Conservation (phyloP, 1,284 basidiomycete species). For the Prillingera fragicola region DNA sequence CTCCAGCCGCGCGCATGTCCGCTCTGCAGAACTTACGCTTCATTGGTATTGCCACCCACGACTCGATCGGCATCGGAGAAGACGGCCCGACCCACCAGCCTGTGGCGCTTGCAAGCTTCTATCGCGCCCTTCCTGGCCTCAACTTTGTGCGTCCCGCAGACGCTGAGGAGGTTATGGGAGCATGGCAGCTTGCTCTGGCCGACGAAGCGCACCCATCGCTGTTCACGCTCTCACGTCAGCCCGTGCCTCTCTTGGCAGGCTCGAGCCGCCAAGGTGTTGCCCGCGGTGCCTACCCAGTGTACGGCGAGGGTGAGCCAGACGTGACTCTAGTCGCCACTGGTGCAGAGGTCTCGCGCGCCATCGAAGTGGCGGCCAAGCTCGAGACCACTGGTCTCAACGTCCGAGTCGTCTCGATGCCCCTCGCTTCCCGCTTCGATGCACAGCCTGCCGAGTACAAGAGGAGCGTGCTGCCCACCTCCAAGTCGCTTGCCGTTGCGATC, state of each 20-base stretch:
- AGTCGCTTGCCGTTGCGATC: conserved; percentile 19
- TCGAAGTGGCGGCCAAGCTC: conserved; percentile 19
- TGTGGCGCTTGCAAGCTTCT: conserved; percentile 21
- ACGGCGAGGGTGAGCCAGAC: conserved; percentile 9
- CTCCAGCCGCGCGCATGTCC: conserved; percentile 27
- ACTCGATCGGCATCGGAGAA: conserved; percentile 29
- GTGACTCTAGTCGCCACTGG: conserved; percentile 23
- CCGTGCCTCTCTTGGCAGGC: conserved; percentile 20
- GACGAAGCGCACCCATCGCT: conserved; percentile 15
- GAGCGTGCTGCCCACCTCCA: conserved; percentile 10
- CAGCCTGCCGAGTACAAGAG: conserved; percentile 20
- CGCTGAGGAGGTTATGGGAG: conserved; percentile 29
- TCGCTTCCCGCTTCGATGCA: conserved; percentile 17
- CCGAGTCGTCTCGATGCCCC: conserved; percentile 27
- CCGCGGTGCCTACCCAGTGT: conserved; percentile 20
- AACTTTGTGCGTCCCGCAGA: conserved; percentile 26
- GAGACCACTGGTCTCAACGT: conserved; percentile 2
- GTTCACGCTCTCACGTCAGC: conserved; percentile 18
- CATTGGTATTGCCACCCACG: conserved; percentile 26
- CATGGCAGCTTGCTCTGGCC: conserved; percentile 16
- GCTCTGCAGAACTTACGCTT: conserved; percentile 25
- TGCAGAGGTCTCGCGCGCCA: conserved; percentile 22
- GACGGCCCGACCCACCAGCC: conserved; percentile 31
- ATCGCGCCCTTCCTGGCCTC: conserved; percentile 22
- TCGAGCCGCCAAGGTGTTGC: conserved; percentile 14